These are phyloP conservation scores for Psilocybe cubensis DNA, from an alignment of 768 basidiomycete species.

Conservation along the genomic window DNA sequence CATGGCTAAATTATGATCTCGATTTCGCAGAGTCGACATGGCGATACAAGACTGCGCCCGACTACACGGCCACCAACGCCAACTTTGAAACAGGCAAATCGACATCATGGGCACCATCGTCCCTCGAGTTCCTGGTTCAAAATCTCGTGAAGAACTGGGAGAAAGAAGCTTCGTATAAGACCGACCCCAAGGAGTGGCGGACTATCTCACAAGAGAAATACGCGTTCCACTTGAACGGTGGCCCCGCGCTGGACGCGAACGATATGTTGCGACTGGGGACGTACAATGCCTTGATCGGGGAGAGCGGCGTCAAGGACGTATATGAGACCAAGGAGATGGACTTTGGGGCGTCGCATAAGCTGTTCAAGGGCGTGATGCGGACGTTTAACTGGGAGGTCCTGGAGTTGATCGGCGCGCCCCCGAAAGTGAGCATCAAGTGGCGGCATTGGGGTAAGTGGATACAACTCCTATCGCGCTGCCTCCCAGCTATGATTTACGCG, in stretches of 20 bases:
- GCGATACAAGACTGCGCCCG: slow-evolving; percentile 10
- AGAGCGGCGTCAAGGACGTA: slow-evolving; percentile 9
- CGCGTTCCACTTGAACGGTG: slow-evolving; percentile 13
- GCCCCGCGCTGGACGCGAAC: slow-evolving; percentile 2
- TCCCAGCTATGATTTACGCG: background rate
- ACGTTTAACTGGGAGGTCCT: slow-evolving; percentile 17
- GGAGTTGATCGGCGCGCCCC: slow-evolving; percentile 12
- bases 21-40: slow-evolving; percentile 6
- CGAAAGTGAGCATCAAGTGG: slow-evolving; percentile 17
- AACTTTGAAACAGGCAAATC: slow-evolving; percentile 11
- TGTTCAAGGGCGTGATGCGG: slow-evolving; percentile 16
- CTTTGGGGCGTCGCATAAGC: slow-evolving; percentile 12
- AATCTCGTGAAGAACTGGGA: slow-evolving; percentile 21
- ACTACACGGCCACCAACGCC: slow-evolving; percentile 7
- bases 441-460: slow-evolving; percentile 14
- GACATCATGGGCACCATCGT: slow-evolving; percentile 11
- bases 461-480: too few species aligned
- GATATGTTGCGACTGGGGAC: slow-evolving; percentile 15
- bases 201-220: slow-evolving; percentile 15
- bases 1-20: background rate
- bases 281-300: slow-evolving; percentile 13
- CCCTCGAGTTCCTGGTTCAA: slow-evolving; percentile 13
- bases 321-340: slow-evolving; percentile 15
- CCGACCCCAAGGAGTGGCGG: slow-evolving; percentile 13
- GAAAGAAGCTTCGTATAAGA: slow-evolving; percentile 15